phyloP scores from a whole-genome alignment of 805 yeast species.

The Yamadazyma olivae region DNA sequence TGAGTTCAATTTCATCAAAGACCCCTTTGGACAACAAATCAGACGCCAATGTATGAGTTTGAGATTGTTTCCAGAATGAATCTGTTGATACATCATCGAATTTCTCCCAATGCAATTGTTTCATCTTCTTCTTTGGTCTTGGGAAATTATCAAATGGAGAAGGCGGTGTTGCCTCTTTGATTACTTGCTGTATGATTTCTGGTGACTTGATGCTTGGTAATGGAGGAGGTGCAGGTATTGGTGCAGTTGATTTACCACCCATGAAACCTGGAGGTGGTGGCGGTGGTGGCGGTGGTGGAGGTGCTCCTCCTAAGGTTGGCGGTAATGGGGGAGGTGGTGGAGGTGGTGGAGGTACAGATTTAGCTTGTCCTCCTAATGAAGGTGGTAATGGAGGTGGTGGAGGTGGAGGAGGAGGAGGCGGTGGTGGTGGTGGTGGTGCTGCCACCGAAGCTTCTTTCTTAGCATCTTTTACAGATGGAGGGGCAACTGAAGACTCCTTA shows the following conservation, averaged over 20 bases:
- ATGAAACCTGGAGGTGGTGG: conserved; percentile 18
- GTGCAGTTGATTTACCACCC: conserved; percentile 19
- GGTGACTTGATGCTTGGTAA: conserved; percentile 20
- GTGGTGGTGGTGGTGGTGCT: conserved; percentile 25
- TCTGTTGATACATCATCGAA: conserved; percentile 48
- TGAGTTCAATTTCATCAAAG: conserved; percentile 58
- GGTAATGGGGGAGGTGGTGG: conserved; percentile 20
- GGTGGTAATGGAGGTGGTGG: conserved; percentile 20
- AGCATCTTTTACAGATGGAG: no score
- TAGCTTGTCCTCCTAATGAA: conserved; percentile 7
- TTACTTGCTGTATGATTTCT: conserved; percentile 7
- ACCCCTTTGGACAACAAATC: conserved; percentile 59
- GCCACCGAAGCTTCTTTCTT: conserved; percentile 2
- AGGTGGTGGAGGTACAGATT: conserved; percentile 7
- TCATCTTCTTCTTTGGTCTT: conserved; percentile 57
- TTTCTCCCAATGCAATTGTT: conserved; percentile 83
- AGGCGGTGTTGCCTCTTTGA: conserved; percentile 6
- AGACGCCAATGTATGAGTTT: conserved; percentile 42
- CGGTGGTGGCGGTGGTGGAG: conserved; percentile 18
- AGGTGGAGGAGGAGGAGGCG: conserved; percentile 15
- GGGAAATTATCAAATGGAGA: conserved; percentile 48
- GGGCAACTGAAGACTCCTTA: neutral
- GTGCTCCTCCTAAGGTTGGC: conserved; percentile 12
- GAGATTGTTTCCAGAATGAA: conserved; percentile 60
- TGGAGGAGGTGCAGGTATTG: conserved; percentile 26